Evolutionary conservation across 2,329 filamentous ascomycete genomes (phyloP).

Genomic region (Lachnellula occidentalis): DNA sequence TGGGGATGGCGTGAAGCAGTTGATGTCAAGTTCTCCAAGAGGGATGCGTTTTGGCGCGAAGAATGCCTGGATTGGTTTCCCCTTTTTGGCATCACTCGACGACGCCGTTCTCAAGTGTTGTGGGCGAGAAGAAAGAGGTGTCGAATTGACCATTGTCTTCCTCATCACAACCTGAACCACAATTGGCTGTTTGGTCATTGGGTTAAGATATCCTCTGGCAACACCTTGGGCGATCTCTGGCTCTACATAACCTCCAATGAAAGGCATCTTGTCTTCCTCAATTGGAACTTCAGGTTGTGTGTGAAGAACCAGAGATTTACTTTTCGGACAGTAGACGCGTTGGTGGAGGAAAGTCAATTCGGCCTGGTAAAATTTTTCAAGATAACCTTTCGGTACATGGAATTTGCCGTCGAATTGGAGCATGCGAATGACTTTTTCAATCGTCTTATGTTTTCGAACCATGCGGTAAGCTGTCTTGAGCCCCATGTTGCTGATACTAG

Average conservation of each 20-base stretch:
- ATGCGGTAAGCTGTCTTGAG: conserved; percentile 90
- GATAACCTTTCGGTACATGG: conserved; percentile 73
- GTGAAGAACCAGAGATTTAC: conserved; percentile 67
- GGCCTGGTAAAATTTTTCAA: conserved; percentile 75
- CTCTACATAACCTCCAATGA: conserved; percentile 71
- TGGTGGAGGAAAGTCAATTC: conserved; percentile 93
- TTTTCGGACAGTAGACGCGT: conserved; percentile 81
- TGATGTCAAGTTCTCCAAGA: conserved; percentile 62
- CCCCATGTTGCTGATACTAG: conserved; percentile 77
- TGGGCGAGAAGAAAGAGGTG: conserved; percentile 18
- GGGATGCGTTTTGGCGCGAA: conserved; percentile 60
- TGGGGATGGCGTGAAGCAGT: conserved; percentile 60
- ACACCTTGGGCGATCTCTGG: conserved; percentile 66
- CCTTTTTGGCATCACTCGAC: conserved; percentile 51
- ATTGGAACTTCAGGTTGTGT: conserved; percentile 60
- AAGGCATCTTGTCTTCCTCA: conserved; percentile 66
- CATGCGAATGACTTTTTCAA: conserved; percentile 76
- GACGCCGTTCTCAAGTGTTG: conserved; percentile 22
- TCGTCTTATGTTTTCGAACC: conserved; percentile 82
- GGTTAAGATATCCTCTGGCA: conserved; percentile 77
- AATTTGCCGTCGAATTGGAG: conserved; percentile 86
- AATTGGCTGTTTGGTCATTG: conserved; percentile 71
- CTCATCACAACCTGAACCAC: conserved; percentile 22
- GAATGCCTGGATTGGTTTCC: conserved; percentile 56
- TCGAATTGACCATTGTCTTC: conserved; percentile 20